Evolutionary conservation across 495 filamentous ascomycete species (phyloP), one percentile per base, ranked within the genome.

Genomic region (Trichoderma gamsii): DNA sequence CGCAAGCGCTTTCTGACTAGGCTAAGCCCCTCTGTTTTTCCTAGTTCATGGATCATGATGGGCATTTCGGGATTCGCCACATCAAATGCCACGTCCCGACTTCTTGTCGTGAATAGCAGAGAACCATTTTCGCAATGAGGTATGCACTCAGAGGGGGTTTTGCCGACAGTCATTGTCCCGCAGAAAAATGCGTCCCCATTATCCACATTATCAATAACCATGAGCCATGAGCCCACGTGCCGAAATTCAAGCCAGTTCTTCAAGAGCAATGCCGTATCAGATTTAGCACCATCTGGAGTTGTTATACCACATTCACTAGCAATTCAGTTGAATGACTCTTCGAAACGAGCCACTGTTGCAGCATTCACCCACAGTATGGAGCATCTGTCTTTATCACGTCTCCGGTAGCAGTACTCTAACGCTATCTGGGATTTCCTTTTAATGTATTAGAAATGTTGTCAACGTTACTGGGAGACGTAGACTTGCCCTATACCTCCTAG

Each of bases 161-260:
- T 65, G 18, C 46, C 66, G 41, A 4, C 43, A 27, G 66, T 15
- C 65, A 23, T 67, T 21, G 25, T 11, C 51, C 44, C 21, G 63
- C 52, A 16, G 29, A 70, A 74, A 69, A 77, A 76, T 3, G 77
- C 43, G 12, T 73, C 73, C 9, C 72, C 67, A 70, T 82, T 75
- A 69, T 84, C 80, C 11, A 76, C 80, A 63, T 82, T 83, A 68
- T 84, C 81, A 41, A 84, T 67, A 32, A 82, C 71, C 49, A 84
- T 63, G 27, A 83, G 63, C 81, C 79, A 84, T 1, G 59, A 64
- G 12, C 74, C 76, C 63, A 73, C 75, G 0, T 76, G 44, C 8
- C 69, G 65, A 32, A 72, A 52, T 25, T 71, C 64, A 2, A 82
- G 75, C 77, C 76, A 80, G 43, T 72, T 46, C 18, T 65, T 29